Evolutionary conservation across 2,329 filamentous ascomycete species (phyloP), one percentile per base, ranked within the genome.

Genomic region (Aspergillus neoniger): DNA sequence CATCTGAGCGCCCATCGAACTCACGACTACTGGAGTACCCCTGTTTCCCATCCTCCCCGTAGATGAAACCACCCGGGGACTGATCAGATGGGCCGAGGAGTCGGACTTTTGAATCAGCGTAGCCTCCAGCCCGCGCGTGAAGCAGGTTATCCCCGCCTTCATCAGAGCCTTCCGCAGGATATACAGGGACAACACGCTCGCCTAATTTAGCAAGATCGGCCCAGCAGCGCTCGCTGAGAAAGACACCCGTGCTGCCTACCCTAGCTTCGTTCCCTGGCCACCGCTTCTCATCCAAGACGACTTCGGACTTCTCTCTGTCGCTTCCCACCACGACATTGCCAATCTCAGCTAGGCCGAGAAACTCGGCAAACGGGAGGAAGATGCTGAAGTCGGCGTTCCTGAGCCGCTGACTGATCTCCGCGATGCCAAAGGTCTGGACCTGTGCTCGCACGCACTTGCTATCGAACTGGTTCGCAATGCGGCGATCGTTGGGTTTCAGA

Each of bases 391-490:
- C 95, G 0, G 94, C 94, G 58, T 94, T 94, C 53, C 93, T 87
- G 41, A 99, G 83, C 19, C 95, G 86, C 73, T 97, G 93, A 73
- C 93, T 96, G 75, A 99, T 97, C 74, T 99, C 95, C 1, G 93
- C 93, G 70, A 99, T 96, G 32, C 95, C 95, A 67, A 98, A 91
- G 0, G 92, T 96, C 73, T 98, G 94, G 1, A 99, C 86, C 74
- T 99, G 95, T 10, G 91, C 91, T 4, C 95, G 88, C 21, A 99
- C 95, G 74, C 95, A 99, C 77, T 98, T 98, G 84, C 92, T 97
- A 76, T 99, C 95, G 69, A 98, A 99, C 72, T 99, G 95, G 68
- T 99, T 99, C 63, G 95, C 94, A 67, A 99, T 99, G 53, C 95
- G 88, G 56, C 95, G 86, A 74, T 99, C 95, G 69, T 99, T 99